These are phyloP conservation scores for Galeopsis tetrahit DNA, from an alignment of 257 asterid species.

Conservation along the genomic window DNA sequence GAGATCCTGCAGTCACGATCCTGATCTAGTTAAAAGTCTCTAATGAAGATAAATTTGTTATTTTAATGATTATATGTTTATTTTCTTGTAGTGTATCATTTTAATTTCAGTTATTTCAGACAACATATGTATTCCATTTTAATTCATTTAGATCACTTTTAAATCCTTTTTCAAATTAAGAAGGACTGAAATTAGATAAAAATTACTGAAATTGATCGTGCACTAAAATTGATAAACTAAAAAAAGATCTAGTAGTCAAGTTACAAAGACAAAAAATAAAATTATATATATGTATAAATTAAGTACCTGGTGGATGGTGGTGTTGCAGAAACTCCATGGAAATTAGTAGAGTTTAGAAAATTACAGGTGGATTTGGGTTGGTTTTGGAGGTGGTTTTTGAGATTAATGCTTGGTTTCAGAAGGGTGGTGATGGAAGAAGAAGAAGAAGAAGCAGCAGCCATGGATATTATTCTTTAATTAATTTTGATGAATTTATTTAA, in stretches of 20 bases:
- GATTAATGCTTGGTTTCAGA: not conserved
- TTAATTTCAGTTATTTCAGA: too few species aligned
- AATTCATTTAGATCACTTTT: too few species aligned
- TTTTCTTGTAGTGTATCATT: too few species aligned
- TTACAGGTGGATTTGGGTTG: constrained; percentile 8
- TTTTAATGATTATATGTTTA: too few species aligned
- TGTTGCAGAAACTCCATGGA: constrained; percentile 3
- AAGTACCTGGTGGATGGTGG: not conserved
- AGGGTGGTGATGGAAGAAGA: not conserved
- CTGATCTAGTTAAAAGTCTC: too few species aligned
- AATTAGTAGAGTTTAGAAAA: constrained; percentile 3
- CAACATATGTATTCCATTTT: too few species aligned
- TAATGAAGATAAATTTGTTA: too few species aligned
- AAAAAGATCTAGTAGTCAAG: too few species aligned
- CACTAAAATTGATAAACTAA: too few species aligned
- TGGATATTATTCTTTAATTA: not conserved
- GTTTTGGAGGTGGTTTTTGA: not conserved
- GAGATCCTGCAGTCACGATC: too few species aligned
- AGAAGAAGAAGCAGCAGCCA: constrained; percentile 38
- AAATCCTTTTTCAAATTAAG: not conserved
- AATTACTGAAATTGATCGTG: too few species aligned
- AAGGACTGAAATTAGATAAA: not conserved
- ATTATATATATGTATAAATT: not conserved
- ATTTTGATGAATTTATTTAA: not conserved
- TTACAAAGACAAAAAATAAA: not conserved